Evolutionary conservation across 1,139 yeast species (phyloP).

Genomic region (Magnusiomyces magnusii): DNA sequence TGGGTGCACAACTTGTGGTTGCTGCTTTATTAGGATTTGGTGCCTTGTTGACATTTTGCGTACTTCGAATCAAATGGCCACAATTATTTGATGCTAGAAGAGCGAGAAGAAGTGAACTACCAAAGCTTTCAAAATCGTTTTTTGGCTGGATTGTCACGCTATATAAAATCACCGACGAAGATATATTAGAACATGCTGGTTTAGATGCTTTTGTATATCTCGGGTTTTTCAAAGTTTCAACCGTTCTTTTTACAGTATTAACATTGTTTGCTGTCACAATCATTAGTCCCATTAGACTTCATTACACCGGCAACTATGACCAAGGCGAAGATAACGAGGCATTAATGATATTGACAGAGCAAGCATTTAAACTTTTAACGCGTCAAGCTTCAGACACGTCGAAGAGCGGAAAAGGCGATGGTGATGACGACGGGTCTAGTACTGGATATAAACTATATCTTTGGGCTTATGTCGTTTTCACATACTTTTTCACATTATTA

Average conservation of each 20-base stretch:
- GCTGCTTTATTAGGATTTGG: constrained; percentile 56
- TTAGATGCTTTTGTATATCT: constrained; percentile 86
- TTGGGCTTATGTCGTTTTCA: constrained; percentile 83
- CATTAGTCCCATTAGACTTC: constrained; percentile 66
- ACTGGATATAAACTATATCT: constrained; percentile 35
- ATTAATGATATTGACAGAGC: background rate
- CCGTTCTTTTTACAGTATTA: constrained; percentile 51
- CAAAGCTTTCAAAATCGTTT: constrained; percentile 41
- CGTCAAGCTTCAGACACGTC: background rate
- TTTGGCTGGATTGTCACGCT: constrained; percentile 77
- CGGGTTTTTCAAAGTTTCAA: constrained; percentile 72
- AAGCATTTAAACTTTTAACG: background rate
- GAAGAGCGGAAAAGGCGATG: background rate
- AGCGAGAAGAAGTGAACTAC: constrained; percentile 34
- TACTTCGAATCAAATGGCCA: constrained; percentile 59
- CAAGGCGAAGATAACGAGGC: constrained; percentile 40
- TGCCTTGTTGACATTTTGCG: constrained; percentile 58
- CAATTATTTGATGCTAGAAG: constrained; percentile 57
- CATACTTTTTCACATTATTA: constrained; percentile 71
- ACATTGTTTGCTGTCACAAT: constrained; percentile 56
- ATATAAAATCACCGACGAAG: constrained; percentile 58
- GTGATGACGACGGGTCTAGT: constrained; percentile 14
- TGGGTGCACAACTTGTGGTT: constrained; percentile 36
- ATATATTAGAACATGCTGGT: constrained; percentile 83
- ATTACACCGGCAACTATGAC: constrained; percentile 62